Evolutionary conservation across 345 rosid genomes (phyloP), one percentile per base, ranked within the genome.

Genomic region (Viola odorata): DNA sequence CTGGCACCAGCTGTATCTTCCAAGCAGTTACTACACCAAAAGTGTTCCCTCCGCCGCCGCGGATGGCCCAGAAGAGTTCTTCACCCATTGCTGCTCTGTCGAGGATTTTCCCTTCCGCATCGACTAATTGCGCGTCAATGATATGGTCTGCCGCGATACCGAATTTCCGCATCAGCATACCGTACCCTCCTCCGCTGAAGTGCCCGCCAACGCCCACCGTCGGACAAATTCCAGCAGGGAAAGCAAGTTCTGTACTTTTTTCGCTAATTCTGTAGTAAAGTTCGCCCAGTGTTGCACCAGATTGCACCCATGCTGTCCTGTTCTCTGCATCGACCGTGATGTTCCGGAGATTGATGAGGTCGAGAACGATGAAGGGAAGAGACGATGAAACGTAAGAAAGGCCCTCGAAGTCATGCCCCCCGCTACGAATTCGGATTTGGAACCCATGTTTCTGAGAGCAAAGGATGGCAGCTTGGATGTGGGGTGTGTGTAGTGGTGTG

Each of bases 161-260:
- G 13, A 45, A 67, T 16, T 63, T 73, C 4, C 61, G 60, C 38
- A 64, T 5, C 54, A 64, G 15, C 53, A 37, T 37, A 11, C 68
- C 68, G 12, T 37, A 55, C 13, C 72, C 76, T 15, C 65, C 72
- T 3, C 71, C 71, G 8, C 68, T 57, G 12, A 73, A 42, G 48
- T 73, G 77, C 12, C 77, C 77, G 0, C 72, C 77, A 17, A 67
- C 65, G 0, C 73, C 77, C 0, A 63, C 44, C 1, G 60, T 63
- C 2, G 69, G 62, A 14, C 69, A 73, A 54, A 39, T 12, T 3
- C 77, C 77, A 0, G 73, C 73, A 0, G 77, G 65, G 41, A 73
- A 58, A 41, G 58, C 73, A 6, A 55, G 55, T 45, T 37, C 55
- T 39, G 54, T 47, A 38, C 61, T 64, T 16, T 55, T 64, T 48